Base-by-base conservation (phyloP, 805 yeast species). In the Pichia heedii region DNA sequence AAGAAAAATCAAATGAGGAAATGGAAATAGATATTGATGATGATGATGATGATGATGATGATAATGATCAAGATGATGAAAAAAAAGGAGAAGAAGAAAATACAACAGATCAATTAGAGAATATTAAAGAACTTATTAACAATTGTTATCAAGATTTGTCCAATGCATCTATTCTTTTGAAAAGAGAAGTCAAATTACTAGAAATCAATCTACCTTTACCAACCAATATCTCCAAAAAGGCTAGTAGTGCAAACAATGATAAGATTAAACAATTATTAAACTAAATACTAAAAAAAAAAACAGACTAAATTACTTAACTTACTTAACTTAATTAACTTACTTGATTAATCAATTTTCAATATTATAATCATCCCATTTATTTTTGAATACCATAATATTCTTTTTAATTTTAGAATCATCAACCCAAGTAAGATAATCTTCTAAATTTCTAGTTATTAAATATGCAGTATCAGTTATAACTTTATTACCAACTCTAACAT, bases 361-460 rank as follows among this genome's bases (percentile, higher is more conserved):
- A 26, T 72, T 77, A 54, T 69, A 77, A 59, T 77, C 82, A 58
- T 77, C 83, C 48, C 76, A 68, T 56, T 71, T 69, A 61, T 90
- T 89, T 66, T 85, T 83, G 70, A 84, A 93, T 66, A 84, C 84
- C 66, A 89, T 78, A 46, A 90, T 77, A 53, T 86, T 87, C 56
- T 83, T 75, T 71, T 84, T 89, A 64, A 94, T 89, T 81, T 93
- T 94, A 53, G 95, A 82, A 35, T 81, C 75, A 57, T 93, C 97
- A n/a, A 85, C 93, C 99, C 99, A 93, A 4, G 98, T 93, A 54
- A 93, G 72, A 62, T 87, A 93, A 62, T 93, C 99, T 61, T 93
- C 99, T 84, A 93, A 73, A 54, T 79, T 86, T 59, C 96, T 75
- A 2, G 97, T 90, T 5, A 93, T 93, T 54, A 94, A 69, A 60